Percentiles rank a stretch among this genome's conserved stretches.
These are phyloP conservation scores for Boeremia exigua DNA, from an alignment of 2,329 filamentous ascomycete genomes.

Conservation along the genomic window DNA sequence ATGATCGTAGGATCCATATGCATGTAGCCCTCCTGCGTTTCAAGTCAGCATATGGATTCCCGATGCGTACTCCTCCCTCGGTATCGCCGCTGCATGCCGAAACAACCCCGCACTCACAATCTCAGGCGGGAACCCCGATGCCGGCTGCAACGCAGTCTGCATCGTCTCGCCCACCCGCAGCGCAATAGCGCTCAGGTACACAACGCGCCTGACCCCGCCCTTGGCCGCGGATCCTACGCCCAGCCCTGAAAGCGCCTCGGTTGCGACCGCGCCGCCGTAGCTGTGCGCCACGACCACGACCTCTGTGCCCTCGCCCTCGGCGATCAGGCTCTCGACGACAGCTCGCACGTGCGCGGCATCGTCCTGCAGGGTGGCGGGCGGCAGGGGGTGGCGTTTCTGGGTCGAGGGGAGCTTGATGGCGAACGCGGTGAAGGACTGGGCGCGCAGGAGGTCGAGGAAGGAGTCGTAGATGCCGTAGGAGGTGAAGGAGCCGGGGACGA, in stretches of 20 bases:
- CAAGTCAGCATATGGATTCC: background rate
- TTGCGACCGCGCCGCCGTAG: slow-evolving; percentile 23
- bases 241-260: slow-evolving; percentile 16
- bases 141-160: slow-evolving; percentile 5
- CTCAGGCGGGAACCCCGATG: background rate
- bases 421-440: slow-evolving; percentile 17
- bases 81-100: too few species aligned
- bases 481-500: slow-evolving; percentile 33
- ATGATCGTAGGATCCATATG: slow-evolving; percentile 17
- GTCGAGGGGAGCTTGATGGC: slow-evolving; percentile 23
- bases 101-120: slow-evolving; percentile 3
- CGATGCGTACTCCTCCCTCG: background rate
- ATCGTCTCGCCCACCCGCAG: slow-evolving; percentile 21
- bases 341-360: slow-evolving; percentile 38
- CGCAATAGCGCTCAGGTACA: slow-evolving; percentile 23
- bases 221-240: slow-evolving; percentile 11
- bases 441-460: slow-evolving; percentile 14
- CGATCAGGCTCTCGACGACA: slow-evolving; percentile 24
- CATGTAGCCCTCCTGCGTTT: slow-evolving; percentile 22
- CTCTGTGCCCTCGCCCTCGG: slow-evolving; percentile 34
- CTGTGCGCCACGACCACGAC: slow-evolving; percentile 32
- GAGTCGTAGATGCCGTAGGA: slow-evolving; percentile 14
- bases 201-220: slow-evolving; percentile 28
- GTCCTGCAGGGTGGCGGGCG: slow-evolving; percentile 27
- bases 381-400: slow-evolving; percentile 17